These are phyloP conservation scores for Clarireedia sp. DNA, from an alignment of 2,329 filamentous ascomycete species.

Conservation along the genomic window DNA sequence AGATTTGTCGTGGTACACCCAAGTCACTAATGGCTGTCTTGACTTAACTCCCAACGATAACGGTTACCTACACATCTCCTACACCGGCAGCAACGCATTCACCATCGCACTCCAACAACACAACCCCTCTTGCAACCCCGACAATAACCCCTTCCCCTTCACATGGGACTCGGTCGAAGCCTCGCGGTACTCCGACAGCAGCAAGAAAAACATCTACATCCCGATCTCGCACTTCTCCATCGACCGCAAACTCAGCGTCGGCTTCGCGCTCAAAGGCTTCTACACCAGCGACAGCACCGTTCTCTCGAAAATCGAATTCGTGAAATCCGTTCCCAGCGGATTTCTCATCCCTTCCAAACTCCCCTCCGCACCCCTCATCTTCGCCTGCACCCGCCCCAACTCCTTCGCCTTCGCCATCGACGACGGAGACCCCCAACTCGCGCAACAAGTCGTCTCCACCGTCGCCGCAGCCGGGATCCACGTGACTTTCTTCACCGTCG, in stretches of 20 bases:
- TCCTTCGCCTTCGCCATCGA: constrained; percentile 67
- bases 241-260: constrained; percentile 46
- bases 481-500: constrained; percentile 66
- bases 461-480: constrained; percentile 53
- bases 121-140: constrained; percentile 50
- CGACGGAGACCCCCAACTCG: constrained; percentile 53
- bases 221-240: constrained; percentile 60
- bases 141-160: constrained; percentile 52
- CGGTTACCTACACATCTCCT: constrained; percentile 57
- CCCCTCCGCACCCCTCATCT: constrained; percentile 51
- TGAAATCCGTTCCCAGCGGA: constrained; percentile 42
- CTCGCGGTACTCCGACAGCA: constrained; percentile 44
- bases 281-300: constrained; percentile 44
- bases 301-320: constrained; percentile 53
- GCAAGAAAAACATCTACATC: constrained; percentile 51
- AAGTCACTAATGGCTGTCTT: constrained; percentile 46
- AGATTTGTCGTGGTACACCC: constrained; percentile 54
- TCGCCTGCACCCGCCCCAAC: constrained; percentile 59
- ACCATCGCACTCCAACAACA: constrained; percentile 59
- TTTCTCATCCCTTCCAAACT: constrained; percentile 51
- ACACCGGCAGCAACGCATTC: constrained; percentile 54
- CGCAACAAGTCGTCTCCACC: constrained; percentile 52
- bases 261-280: constrained; percentile 57
- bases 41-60: constrained; percentile 47
- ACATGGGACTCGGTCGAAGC: constrained; percentile 63